Evolutionary conservation across 495 filamentous ascomycete species (phyloP), one percentile per base, ranked within the genome.

Genomic region (Lineolata rhizophorae): DNA sequence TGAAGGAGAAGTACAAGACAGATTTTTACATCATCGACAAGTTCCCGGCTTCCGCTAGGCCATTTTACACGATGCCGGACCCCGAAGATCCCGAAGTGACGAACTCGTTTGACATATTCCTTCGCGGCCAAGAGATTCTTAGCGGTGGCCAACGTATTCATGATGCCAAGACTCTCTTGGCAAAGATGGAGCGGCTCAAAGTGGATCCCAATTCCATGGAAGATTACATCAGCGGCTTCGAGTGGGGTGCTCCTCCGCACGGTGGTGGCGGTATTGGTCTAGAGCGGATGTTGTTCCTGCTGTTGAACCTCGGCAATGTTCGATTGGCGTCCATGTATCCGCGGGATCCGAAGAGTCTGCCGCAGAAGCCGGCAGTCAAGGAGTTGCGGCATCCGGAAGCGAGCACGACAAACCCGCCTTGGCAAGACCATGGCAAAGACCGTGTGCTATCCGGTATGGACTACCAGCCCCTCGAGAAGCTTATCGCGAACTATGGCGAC

Each of bases 21-120:
- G 84, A 94, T 45, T 94, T 85, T 58, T 94, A 85, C 54, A 70
- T 93, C 26, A 68, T 94, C 32, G 84, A 94, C 65, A 92, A 92
- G 44, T 93, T 92, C 51, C 84, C 84, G 9, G 54, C 63, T 1
- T 69, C 70, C 6, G 84, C 75, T 4, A 66, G 84, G 21, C 84
- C 84, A 2, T 94, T 93, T 55, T 93, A 94, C 42, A 76, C 84
- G n/a, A 85, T 91, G 65, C 77, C 79, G 0, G 83, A 93, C 34
- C 64, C 77, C 2, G 53, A 71, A 6, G 70, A 92, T 41, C 54
- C 65, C 5, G 60, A 59, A 2, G 62, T 64, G 44, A 92, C 83
- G 26, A 93, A 92, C 53, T 90, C 84, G 0, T 94, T 93, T 40
- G 83, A 94, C 51, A 85, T 93, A 44, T 93, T 93, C 55, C 63